Evolutionary conservation across 2,329 filamentous ascomycete species (phyloP).

Genomic region (Arthrobotrys pseudoclavata): DNA sequence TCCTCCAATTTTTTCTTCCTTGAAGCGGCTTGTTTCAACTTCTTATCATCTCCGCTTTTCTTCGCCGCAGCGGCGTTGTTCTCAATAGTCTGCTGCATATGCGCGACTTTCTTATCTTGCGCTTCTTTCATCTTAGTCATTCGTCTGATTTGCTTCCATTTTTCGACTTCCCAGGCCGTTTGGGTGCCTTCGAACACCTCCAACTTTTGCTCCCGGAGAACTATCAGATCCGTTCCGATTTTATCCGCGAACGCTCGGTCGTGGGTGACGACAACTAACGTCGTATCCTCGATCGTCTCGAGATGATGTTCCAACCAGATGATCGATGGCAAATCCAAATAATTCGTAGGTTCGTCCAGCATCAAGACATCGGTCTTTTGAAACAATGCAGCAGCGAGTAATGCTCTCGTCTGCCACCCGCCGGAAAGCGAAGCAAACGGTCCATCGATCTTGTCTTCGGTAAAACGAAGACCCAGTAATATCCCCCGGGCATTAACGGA

Average conservation of each 20-base stretch:
- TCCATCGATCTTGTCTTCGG: slow-evolving; percentile 73
- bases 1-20: slow-evolving; percentile 88
- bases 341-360: slow-evolving; percentile 89
- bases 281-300: slow-evolving; percentile 72
- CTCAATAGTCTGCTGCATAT: slow-evolving; percentile 82
- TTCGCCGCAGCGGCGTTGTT: slow-evolving; percentile 81
- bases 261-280: slow-evolving; percentile 84
- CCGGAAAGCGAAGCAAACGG: slow-evolving; percentile 78
- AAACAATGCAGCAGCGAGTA: slow-evolving; percentile 76
- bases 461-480: slow-evolving; percentile 79
- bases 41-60: slow-evolving; percentile 84
- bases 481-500: slow-evolving; percentile 72
- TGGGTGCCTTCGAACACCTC: slow-evolving; percentile 82
- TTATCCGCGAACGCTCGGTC: slow-evolving; percentile 84
- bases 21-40: slow-evolving; percentile 85
- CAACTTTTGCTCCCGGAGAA: slow-evolving; percentile 79
- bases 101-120: slow-evolving; percentile 82
- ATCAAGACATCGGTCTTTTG: slow-evolving; percentile 83
- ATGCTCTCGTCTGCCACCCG: slow-evolving; percentile 80
- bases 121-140: slow-evolving; percentile 83
- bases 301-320: slow-evolving; percentile 86
- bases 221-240: slow-evolving; percentile 80
- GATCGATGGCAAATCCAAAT: slow-evolving; percentile 84
- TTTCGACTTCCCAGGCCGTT: slow-evolving; percentile 77
- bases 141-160: slow-evolving; percentile 76